Evolutionary conservation across 208 protist genomes (phyloP), one percentile per base, ranked within the genome.

Genomic region (Leishmania gerbilli): DNA sequence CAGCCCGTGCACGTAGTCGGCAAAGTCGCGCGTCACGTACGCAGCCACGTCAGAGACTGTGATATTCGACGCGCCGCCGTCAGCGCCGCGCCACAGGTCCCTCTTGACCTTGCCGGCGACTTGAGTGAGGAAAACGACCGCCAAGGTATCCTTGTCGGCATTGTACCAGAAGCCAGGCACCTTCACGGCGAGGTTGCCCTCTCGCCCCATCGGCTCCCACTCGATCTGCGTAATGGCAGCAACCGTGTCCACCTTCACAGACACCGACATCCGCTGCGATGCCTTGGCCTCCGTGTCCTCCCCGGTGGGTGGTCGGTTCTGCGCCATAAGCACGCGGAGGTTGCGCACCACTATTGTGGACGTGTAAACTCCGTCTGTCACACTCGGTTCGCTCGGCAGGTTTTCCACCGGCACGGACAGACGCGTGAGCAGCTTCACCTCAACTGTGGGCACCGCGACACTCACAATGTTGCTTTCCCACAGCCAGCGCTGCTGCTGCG

Each of bases 401-500:
- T 94, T 94, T 55, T 94, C 87, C 47, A 40, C 78, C 31, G 92
- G 86, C 65, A 95, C 76, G 1, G 88, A 84, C 71, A 95, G 81
- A 31, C 75, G 79, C 9, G 89, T 92, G 64, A 97, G 60, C 47
- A 93, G 27, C 86, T 95, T 95, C 56, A 91, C 72, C 88, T 96
- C 91, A 9, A 95, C 78, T 19, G 87, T 92, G 31, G 92, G 92
- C 34, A 95, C 75, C 27, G 88, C 65, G 6, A 91, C 80, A 64
- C 91, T 95, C n/a, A 89, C 53, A 62, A 97, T 92, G 67, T 82
- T 86, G 68, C 91, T 90, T 79, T 95, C 91, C 55, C 87, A 90
- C 21, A 91, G 84, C 95, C 95, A 97, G 17, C 87, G 91, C 83
- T 95, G 96, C 87, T 96, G 93, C 71, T 93, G 90, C 17, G 72